Base-by-base conservation (phyloP, 108 stramenopile genomes). In the Cyclotella choctawhatcheeana region DNA sequence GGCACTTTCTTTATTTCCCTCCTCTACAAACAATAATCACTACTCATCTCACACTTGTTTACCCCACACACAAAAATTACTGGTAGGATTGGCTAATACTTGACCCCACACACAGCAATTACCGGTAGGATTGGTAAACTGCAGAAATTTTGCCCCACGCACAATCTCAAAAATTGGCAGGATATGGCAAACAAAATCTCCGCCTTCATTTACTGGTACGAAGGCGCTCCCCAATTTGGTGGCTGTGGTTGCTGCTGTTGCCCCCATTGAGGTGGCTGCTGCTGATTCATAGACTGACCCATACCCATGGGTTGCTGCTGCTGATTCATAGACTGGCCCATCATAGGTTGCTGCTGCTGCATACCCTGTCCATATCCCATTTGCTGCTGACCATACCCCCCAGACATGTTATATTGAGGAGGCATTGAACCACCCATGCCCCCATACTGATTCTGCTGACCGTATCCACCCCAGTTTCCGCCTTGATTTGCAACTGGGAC, bases 401-500 rank as follows among this genome's bases (percentile, higher is more conserved):
- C 70, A 16, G 60, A 58, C 69, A 70, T 64, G 35, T 70, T 13
- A 74, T 75, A 73, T 51, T 76, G 76, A 55, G 71, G 67, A 22
- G 58, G 65, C 69, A 64, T 64, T 13, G 63, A 64, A 13, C 45
- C 44, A 45, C 63, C 63, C 63, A 64, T 64, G 6, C 63, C 40
- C 50, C 52, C 43, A 56, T 83, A 76, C 53, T 40, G 37, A 22
- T 60, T 66, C 56, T 84, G 79, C 45, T 79, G 64, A 2, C 83
- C 87, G 67, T 82, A 77, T 17, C 86, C 85, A 27, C 82, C 85
- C 90, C 67, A 82, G 70, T 88, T 89, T 24, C 88, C 88, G 63
- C 77, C 71, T 47, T 91, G 93, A 26, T 71, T 86, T 40, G 33
- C 58, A 35, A 87, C 74, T 52, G 89, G 65, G 0, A 91, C 89